Base-by-base conservation (phyloP, 2,329 filamentous ascomycete species). In the Neonectria ditissima region DNA sequence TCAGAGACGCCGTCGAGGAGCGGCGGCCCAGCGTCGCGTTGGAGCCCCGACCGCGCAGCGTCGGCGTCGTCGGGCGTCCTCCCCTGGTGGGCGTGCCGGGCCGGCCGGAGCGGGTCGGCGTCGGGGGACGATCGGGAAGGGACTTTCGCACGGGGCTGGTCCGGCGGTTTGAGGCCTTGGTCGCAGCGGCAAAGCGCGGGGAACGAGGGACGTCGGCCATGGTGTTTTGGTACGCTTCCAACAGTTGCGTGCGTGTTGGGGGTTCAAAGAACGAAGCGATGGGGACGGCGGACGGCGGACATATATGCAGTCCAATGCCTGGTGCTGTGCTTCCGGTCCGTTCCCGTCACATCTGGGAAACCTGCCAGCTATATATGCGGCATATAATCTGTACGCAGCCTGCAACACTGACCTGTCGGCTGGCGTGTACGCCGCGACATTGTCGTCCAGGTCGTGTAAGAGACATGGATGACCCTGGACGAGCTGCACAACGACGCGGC, bases 141-240 rank as follows among this genome's bases (percentile, higher is more conserved):
- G 56, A 4, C 5, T 66, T 65, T 18, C 68, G 64, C 22, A 69
- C 44, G 13, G 69, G 69, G 50, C 69, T 72, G 24, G 59, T 70
- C 32, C 68, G 55, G 6, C 68, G 64, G 1, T 54, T 22, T 13
- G 70, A 72, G 20, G 69, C 64, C 59, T 63, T 55, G n/a, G 70
- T 72, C 13, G 64, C 68, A 30, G 68, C 71, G 13, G 70, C 68
- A 41, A 70, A 72, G 30, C 70, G 70, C 56, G 70, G 70, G 14
- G 69, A 65, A 16, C 59, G 48, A 43, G 59, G 50, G 20, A 44
- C 39, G n/a, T 64, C 53, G 8, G 58, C 34, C 67, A 68, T 69
- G 32, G n/a, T 55, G 52, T 4, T 20, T 43, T 8, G 53, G 32
- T 30, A n/a, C 26, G 28, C n/a, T 24, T 34, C 3, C 28, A 18